Base-by-base conservation (phyloP, 768 basidiomycete species). In the Psilocybe tampanensis region DNA sequence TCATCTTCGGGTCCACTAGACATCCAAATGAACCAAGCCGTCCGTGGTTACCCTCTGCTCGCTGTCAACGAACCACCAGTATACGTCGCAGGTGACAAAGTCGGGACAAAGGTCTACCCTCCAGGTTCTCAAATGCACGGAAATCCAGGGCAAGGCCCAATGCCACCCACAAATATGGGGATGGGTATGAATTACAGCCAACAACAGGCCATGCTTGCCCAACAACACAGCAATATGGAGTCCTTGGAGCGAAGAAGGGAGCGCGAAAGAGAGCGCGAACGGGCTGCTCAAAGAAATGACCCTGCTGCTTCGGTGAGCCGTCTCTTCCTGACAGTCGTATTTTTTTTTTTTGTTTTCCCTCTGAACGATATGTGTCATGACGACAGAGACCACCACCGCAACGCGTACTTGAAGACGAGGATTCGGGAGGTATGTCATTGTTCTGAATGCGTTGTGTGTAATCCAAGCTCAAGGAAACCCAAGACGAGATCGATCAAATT, bases 171-270 rank as follows among this genome's bases (percentile, higher is more conserved):
- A 60, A 69, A 67, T 44, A 68, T 66, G 8, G 65, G 61, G 15
- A 60, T 70, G 53, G 61, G 52, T 41, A 74, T 76, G 71, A 59
- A 65, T 33, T 74, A 80, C 44, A 73, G 64, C 50, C 75, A 79
- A 54, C 81, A 82, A 15, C 86, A 88, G 60, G 87, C 84, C 0
- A 81, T 89, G 82, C 70, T 92, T 0, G 85, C 84, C 8, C 89
- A 89, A 65, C 89, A 90, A 64, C 91, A 86, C 58, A 83, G 58
- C 56, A 82, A 77, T 32, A 88, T 92, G 86, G 89, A 89, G 60
- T 78, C 84, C 26, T 61, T 92, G 41, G 91, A 93, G 57, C 76
- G 87, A 41, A 75, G 80, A 58, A 74, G 84, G 55, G 86, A 86
- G 53, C 73, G 86, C 13, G 88, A 89, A 60, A 74, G 86, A 44